Evolutionary conservation across 2,329 filamentous ascomycete genomes (phyloP).

Genomic region (Aspergillus sp.): DNA sequence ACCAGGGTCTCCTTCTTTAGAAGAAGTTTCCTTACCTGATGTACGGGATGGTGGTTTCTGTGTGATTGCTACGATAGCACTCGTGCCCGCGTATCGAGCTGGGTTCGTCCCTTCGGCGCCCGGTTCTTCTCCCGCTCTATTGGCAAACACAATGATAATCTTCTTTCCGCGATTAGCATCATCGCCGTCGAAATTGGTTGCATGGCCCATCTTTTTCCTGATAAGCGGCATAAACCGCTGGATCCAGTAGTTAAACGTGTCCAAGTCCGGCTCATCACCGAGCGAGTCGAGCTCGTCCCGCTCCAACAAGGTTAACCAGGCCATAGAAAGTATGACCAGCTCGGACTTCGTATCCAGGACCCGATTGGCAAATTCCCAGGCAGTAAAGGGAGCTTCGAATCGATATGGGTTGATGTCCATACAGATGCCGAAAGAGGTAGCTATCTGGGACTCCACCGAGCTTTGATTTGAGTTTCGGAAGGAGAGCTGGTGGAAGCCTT

Average conservation of each 20-base stretch:
- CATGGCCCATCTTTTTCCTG: conserved; percentile 33
- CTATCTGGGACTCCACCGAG: conserved; percentile 25
- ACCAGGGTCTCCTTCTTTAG: conserved; percentile 14
- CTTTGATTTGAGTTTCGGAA: conserved; percentile 19
- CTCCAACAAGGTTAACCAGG: conserved; percentile 59
- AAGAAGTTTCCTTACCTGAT: conserved; percentile 3
- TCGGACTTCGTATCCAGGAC: conserved; percentile 52
- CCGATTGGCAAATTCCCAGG: conserved; percentile 62
- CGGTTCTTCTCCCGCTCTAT: conserved; percentile 48
- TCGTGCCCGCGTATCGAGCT: conserved; percentile 52
- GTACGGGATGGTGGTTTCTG: conserved; percentile 25
- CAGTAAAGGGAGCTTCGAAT: conserved; percentile 59
- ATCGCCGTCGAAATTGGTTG: conserved; percentile 28
- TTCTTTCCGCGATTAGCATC: conserved; percentile 30
- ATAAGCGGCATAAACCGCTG: conserved; percentile 58
- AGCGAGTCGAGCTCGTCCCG: conserved; percentile 51
- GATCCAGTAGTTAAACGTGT: conserved; percentile 66
- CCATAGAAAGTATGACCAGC: conserved; percentile 63
- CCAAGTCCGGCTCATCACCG: conserved; percentile 54
- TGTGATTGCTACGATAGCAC: conserved; percentile 45
- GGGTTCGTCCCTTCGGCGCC: conserved; percentile 38
- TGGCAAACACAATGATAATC: conserved; percentile 50
- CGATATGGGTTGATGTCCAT: conserved; percentile 64
- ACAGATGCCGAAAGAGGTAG: conserved; percentile 52
- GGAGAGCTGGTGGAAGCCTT: conserved; percentile 33